Evolutionary conservation across 2,329 filamentous ascomycete species (phyloP).

Genomic region (Ceratocystis albifundus): DNA sequence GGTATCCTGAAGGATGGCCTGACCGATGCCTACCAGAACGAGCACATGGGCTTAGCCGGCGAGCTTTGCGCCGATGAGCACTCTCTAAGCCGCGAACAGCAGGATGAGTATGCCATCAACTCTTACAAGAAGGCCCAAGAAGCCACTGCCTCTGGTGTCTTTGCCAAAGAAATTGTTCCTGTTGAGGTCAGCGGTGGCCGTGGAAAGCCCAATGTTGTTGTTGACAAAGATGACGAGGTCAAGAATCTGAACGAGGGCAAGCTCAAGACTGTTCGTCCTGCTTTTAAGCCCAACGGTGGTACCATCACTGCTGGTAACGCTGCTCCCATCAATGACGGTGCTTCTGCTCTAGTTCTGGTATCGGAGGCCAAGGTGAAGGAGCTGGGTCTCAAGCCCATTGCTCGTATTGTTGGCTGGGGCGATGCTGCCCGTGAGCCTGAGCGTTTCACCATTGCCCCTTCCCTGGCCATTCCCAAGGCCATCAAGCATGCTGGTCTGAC

Average conservation of each 20-base stretch:
- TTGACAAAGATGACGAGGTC: slow-evolving; percentile 86
- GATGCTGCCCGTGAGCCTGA: slow-evolving; percentile 84
- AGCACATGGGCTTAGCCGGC: slow-evolving; percentile 89
- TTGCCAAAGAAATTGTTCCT: slow-evolving; percentile 77
- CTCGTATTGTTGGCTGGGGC: slow-evolving; percentile 94
- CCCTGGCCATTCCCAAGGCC: slow-evolving; percentile 92
- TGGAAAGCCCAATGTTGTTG: slow-evolving; percentile 71
- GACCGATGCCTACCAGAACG: slow-evolving; percentile 86
- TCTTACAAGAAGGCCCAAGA: slow-evolving; percentile 89
- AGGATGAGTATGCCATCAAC: slow-evolving; percentile 92
- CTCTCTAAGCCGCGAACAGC: slow-evolving; percentile 66
- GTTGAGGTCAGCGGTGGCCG: slow-evolving; percentile 78
- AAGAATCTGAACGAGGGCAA: slow-evolving; percentile 85
- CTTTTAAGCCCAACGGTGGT: slow-evolving; percentile 66
- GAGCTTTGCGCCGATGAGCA: slow-evolving; percentile 88
- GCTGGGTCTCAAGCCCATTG: slow-evolving; percentile 79
- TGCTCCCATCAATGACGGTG: slow-evolving; percentile 90
- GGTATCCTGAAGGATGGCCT: slow-evolving; percentile 90
- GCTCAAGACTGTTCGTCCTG: slow-evolving; percentile 73
- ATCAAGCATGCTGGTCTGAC: slow-evolving; percentile 84
- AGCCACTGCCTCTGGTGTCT: slow-evolving; percentile 68
- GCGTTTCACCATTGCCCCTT: slow-evolving; percentile 90
- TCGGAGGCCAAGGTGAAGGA: slow-evolving; percentile 91
- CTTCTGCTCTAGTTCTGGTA: slow-evolving; percentile 81
- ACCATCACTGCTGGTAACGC: slow-evolving; percentile 95